Percentiles rank a stretch among this genome's conserved stretches.
Conservation (phyloP, 805 yeast species). For the Suhomyces sp. region DNA sequence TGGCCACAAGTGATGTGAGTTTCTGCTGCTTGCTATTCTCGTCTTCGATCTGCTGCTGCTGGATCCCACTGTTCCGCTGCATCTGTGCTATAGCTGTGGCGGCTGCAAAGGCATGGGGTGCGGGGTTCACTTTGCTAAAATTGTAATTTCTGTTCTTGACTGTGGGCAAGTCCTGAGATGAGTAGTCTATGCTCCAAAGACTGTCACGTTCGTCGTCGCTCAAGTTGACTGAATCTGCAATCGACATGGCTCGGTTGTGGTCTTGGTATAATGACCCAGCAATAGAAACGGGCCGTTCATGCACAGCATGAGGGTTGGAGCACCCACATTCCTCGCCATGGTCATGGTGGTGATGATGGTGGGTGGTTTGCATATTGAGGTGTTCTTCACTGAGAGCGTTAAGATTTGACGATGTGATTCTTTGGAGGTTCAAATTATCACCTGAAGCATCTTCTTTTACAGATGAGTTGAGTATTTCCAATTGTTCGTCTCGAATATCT, state of each 20-base stretch:
- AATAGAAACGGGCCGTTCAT: slow-evolving; percentile 62
- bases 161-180: neutral
- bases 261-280: slow-evolving; percentile 57
- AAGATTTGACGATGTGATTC: slow-evolving; percentile 9
- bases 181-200: slow-evolving; percentile 25
- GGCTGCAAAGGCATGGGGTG: slow-evolving; percentile 72
- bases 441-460: neutral
- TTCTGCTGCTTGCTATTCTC: slow-evolving; percentile 33
- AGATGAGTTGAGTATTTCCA: slow-evolving; percentile 33
- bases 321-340: slow-evolving; percentile 50
- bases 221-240: slow-evolving; percentile 38
- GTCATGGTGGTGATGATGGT: slow-evolving; percentile 19
- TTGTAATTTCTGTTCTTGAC: neutral
- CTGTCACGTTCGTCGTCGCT: slow-evolving; percentile 35
- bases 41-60: slow-evolving; percentile 18
- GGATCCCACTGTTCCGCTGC: slow-evolving; percentile 27
- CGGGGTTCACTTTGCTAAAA: slow-evolving; percentile 54
- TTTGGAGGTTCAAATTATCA: neutral
- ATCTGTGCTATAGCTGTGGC: slow-evolving; percentile 60
- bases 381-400: slow-evolving; percentile 1
- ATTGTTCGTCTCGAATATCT: slow-evolving; percentile 62
- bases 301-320: slow-evolving; percentile 52
- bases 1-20: slow-evolving; percentile 52
- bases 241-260: slow-evolving; percentile 23
- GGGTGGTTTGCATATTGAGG: slow-evolving; percentile 7